These are phyloP conservation scores for Yarrowia porcina DNA, from an alignment of 805 yeast genomes.

Conservation along the genomic window DNA sequence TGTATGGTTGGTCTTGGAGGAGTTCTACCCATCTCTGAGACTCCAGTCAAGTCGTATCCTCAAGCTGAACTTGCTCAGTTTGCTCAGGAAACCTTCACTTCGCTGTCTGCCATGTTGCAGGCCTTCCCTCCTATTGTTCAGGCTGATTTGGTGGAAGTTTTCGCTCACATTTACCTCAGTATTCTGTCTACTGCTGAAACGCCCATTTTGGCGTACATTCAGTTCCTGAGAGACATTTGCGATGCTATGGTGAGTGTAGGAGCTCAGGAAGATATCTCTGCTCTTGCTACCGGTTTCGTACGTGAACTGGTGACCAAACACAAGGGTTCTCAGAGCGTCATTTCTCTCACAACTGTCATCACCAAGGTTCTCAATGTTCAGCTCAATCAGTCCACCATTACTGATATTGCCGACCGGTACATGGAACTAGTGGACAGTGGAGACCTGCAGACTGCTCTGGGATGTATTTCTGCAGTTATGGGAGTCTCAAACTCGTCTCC, in stretches of 20 bases:
- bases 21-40: slow-evolving; percentile 31
- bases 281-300: background rate
- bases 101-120: slow-evolving; percentile 59
- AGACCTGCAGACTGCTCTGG: slow-evolving; percentile 10
- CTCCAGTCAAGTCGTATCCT: slow-evolving; percentile 17
- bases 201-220: slow-evolving; percentile 19
- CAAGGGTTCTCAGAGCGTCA: slow-evolving; percentile 2
- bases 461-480: slow-evolving; percentile 20
- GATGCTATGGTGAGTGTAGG: slow-evolving; percentile 8
- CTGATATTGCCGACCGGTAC: slow-evolving; percentile 6
- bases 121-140: slow-evolving; percentile 66
- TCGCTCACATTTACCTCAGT: slow-evolving; percentile 6
- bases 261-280: background rate
- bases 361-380: slow-evolving; percentile 9
- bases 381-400: background rate
- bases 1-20: slow-evolving; percentile 57
- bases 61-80: slow-evolving; percentile 1
- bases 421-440: slow-evolving; percentile 5
- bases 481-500: slow-evolving; percentile 1
- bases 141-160: slow-evolving; percentile 48
- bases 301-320: slow-evolving; percentile 7
- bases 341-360: slow-evolving; percentile 18
- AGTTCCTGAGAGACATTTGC: slow-evolving; percentile 12
- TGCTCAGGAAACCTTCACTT: slow-evolving; percentile 28
- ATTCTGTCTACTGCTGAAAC: background rate